A percentile compares a stretch with the other conserved stretches of the same genome.
phyloP scores from a whole-genome alignment of 768 basidiomycete genomes.

The Suillus bovinus region DNA sequence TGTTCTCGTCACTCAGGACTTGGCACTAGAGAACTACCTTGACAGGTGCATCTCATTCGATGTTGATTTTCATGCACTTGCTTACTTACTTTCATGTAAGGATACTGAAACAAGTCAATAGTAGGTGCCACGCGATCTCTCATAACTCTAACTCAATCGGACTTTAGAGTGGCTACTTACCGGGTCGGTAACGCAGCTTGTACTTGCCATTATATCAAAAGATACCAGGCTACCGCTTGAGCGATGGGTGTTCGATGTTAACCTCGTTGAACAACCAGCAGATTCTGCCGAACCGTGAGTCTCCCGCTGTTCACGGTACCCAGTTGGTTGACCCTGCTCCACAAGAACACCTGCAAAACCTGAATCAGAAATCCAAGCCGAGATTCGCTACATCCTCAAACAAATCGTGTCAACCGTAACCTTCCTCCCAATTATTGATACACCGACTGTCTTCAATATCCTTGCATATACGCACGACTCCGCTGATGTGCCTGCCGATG shows the following conservation, averaged over 20 bases:
- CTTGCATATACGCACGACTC: slow-evolving; percentile 93
- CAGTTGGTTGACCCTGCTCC: background rate
- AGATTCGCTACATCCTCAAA: slow-evolving; percentile 97
- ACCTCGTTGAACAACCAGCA: slow-evolving; percentile 67
- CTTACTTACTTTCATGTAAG: slow-evolving; percentile 38
- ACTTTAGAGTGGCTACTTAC: slow-evolving; percentile 87
- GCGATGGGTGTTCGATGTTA: slow-evolving; percentile 97
- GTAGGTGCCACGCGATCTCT: slow-evolving; percentile 46
- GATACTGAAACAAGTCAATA: slow-evolving; percentile 89
- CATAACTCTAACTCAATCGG: background rate
- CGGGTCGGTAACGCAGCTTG: slow-evolving; percentile 90
- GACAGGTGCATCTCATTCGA: slow-evolving; percentile 51
- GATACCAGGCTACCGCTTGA: slow-evolving; percentile 91
- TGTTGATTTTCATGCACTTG: slow-evolving; percentile 6
- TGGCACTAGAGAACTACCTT: slow-evolving; percentile 92
- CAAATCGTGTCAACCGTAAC: slow-evolving; percentile 98
- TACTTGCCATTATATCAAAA: slow-evolving; percentile 94
- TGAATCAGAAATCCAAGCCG: slow-evolving; percentile 90
- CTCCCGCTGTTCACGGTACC: slow-evolving; percentile 5
- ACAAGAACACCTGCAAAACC: slow-evolving; percentile 60
- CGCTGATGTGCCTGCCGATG: slow-evolving; percentile 86
- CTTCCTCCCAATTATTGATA: slow-evolving; percentile 93
- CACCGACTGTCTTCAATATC: slow-evolving; percentile 96
- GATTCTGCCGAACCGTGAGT: slow-evolving; percentile 54
- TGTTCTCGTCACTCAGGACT: slow-evolving; percentile 91